Conservation (phyloP, 805 yeast genomes). For the Candida incommunis region DNA sequence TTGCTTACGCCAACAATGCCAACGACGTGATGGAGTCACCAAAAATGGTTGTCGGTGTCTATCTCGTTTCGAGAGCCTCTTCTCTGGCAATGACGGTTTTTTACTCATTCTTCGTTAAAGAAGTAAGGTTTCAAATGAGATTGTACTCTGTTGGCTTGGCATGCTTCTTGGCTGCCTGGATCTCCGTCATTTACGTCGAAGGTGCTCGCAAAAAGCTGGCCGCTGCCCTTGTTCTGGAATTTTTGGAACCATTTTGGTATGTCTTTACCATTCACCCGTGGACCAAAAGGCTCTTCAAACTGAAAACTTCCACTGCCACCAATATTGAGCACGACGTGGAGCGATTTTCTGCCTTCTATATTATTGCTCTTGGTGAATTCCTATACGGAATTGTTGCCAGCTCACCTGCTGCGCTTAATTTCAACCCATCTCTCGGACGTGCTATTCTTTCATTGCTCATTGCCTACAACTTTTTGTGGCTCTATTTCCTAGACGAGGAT, state of each 20-base stretch:
- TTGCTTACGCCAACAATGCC: conserved; percentile 38
- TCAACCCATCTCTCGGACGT: conserved; percentile 30
- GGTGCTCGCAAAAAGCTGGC: conserved; percentile 29
- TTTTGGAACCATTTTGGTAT: conserved; percentile 29
- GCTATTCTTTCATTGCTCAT: conserved; percentile 34
- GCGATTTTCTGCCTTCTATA: conserved; percentile 39
- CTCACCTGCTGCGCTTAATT: conserved; percentile 34
- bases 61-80: conserved; percentile 33
- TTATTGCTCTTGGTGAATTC: conserved; percentile 55
- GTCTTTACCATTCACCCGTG: conserved; percentile 32
- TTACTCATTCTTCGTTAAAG: conserved; percentile 31
- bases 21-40: conserved; percentile 29
- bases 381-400: conserved; percentile 37
- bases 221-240: conserved; percentile 26
- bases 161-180: conserved; percentile 32
- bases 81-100: conserved; percentile 20
- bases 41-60: conserved; percentile 30
- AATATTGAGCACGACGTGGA: conserved; percentile 59
- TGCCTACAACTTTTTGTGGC: conserved; percentile 36
- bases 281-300: conserved; percentile 28
- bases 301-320: conserved; percentile 41
- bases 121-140: conserved; percentile 35
- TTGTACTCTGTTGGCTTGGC: conserved; percentile 22
- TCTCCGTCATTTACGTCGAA: conserved; percentile 33
- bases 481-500: conserved; percentile 44